Evolutionary conservation across 768 basidiomycete genomes (phyloP).

Genomic region (Suillus hirtellus): DNA sequence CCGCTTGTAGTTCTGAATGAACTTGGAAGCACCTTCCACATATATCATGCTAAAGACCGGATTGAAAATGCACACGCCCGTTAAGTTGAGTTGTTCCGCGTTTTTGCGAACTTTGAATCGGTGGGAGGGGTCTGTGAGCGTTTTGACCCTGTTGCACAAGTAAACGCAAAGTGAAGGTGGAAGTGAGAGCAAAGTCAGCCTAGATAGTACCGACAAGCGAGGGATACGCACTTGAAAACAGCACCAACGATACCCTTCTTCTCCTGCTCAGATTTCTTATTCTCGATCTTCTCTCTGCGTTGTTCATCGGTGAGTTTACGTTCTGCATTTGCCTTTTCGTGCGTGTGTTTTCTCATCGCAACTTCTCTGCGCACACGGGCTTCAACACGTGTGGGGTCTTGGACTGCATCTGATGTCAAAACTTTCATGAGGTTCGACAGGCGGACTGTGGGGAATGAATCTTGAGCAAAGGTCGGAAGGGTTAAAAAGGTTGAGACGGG

Average conservation of each 20-base stretch:
- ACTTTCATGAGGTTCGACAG: constrained; percentile 97
- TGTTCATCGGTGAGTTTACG: constrained; percentile 93
- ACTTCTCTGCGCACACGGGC: constrained; percentile 94
- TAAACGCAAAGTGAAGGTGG: not conserved
- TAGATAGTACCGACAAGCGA: not conserved
- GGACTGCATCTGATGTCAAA: constrained; percentile 91
- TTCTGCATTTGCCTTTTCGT: constrained; percentile 92
- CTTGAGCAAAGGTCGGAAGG: not conserved
- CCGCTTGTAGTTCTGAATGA: constrained; percentile 82
- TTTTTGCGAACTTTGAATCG: constrained; percentile 97
- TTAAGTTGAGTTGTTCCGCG: constrained; percentile 86
- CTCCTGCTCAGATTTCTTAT: constrained; percentile 85
- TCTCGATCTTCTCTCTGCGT: constrained; percentile 81
- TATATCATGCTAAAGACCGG: constrained; percentile 88
- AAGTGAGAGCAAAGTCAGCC: not conserved
- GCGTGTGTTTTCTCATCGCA: constrained; percentile 81
- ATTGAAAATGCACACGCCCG: constrained; percentile 90
- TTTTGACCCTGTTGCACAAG: constrained; percentile 62
- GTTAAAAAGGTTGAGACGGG: constrained; percentile 28
- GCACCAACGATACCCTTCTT: constrained; percentile 80
- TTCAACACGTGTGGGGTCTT: constrained; percentile 97
- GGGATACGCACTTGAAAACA: constrained; percentile 77
- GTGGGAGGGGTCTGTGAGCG: constrained; percentile 87
- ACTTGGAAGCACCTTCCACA: constrained; percentile 88
- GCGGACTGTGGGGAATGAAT: constrained; percentile 57